phyloP scores from a whole-genome alignment of 352 stramenopile species.

The Phytopythium chamaehyphon region DNA sequence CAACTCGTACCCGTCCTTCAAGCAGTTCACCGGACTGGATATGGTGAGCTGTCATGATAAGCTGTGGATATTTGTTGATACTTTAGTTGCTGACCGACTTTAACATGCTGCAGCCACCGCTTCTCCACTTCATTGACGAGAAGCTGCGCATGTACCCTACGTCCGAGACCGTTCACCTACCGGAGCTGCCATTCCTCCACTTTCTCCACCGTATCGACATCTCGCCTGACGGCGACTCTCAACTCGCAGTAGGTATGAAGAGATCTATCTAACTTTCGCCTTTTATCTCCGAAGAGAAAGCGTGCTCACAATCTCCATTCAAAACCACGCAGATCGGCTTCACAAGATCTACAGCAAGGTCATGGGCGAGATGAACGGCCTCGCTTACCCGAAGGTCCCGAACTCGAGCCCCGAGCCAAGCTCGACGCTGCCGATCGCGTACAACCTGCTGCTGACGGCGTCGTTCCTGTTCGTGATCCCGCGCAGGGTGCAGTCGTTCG shows the following conservation, averaged over 20 bases:
- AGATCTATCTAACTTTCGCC: background rate
- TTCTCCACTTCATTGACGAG: constrained; percentile 71
- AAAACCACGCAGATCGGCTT: constrained; percentile 21
- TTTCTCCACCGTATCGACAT: constrained; percentile 64
- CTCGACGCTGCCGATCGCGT: constrained; percentile 35
- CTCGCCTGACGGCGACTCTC: constrained; percentile 23
- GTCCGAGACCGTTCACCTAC: constrained; percentile 43
- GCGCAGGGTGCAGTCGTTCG: constrained; percentile 40
- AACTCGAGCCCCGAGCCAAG: constrained; percentile 1
- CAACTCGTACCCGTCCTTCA: constrained; percentile 75
- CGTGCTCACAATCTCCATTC: too few species aligned
- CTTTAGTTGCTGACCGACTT: background rate
- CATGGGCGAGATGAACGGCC: constrained; percentile 37
- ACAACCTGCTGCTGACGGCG: constrained; percentile 74
- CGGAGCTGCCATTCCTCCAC: constrained; percentile 68
- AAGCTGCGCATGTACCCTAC: constrained; percentile 28
- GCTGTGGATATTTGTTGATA: background rate
- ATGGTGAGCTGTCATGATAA: constrained; percentile 28
- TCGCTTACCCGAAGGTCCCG: constrained; percentile 19
- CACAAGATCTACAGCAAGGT: constrained; percentile 44
- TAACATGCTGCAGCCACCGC: constrained; percentile 39
- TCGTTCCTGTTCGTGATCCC: constrained; percentile 74
- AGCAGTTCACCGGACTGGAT: constrained; percentile 46
- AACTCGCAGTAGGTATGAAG: constrained; percentile 34
- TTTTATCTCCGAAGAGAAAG: background rate